Evolutionary conservation across 2,329 filamentous ascomycete genomes (phyloP).

Genomic region (Hypoxylon sp.): DNA sequence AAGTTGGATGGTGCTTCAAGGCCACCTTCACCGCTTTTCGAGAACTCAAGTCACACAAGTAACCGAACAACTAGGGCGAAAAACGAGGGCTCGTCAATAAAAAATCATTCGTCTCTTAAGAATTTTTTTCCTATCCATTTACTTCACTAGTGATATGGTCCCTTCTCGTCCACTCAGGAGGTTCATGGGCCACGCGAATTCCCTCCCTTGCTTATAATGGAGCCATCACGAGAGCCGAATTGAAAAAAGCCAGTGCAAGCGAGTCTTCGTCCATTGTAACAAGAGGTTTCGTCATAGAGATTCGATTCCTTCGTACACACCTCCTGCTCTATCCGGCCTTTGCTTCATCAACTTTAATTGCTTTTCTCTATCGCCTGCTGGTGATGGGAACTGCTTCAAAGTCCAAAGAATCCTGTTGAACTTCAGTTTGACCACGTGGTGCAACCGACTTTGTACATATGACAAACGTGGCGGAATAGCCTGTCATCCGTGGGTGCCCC

Average conservation of each 20-base stretch:
- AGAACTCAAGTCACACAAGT: conserved; percentile 23
- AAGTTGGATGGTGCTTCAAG: neutral
- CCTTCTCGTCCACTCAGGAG: conserved; percentile 19
- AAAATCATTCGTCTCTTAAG: conserved; percentile 42
- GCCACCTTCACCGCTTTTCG: conserved; percentile 36
- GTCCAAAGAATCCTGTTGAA: conserved; percentile 32
- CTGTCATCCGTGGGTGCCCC: conserved; percentile 35
- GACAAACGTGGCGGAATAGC: conserved; percentile 35
- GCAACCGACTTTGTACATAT: conserved; percentile 43
- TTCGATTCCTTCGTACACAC: conserved; percentile 23
- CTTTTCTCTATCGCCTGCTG: conserved; percentile 40
- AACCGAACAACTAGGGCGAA: conserved; percentile 4
- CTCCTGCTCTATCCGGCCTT: conserved; percentile 24
- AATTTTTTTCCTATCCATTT: conserved; percentile 45
- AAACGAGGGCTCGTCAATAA: conserved; percentile 9
- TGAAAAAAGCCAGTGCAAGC: conserved; percentile 32
- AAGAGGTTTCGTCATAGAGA: conserved; percentile 17
- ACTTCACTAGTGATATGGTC: conserved; percentile 37
- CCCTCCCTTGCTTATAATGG: conserved; percentile 37
- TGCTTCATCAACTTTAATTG: conserved; percentile 34
- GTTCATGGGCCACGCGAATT: conserved; percentile 12
- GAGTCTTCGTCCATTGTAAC: conserved; percentile 30
- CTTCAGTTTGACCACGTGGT: conserved; percentile 34
- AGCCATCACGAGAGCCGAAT: conserved; percentile 24
- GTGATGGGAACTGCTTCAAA: conserved; percentile 32